Evolutionary conservation across 2,329 filamentous ascomycete genomes (phyloP), one percentile per base, ranked within the genome.

Genomic region (Ampelomyces quisqualis): DNA sequence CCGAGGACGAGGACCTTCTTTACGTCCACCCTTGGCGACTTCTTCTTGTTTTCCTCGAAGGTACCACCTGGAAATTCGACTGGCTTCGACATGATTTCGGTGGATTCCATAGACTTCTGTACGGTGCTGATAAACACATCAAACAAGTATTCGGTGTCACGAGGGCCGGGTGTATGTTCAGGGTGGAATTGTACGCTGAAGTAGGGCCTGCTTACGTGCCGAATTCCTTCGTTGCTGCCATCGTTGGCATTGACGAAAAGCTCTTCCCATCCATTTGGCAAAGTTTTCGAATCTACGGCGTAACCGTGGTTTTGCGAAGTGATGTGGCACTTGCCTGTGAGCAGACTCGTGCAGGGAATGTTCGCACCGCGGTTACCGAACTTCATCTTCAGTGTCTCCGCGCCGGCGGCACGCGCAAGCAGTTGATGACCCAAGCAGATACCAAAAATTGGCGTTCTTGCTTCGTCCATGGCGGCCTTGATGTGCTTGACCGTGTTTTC

Each of bases 121-220:
- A 97, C 88, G 14, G 90, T 86, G 71, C 85, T 75, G 65, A 98
- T 87, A 75, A 98, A 98, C 50, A 97, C 89, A 69, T 98, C 90
- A 53, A 98, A 98, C 18, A 98, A 78, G 65, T 88, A 96, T 69
- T 98, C 93, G 19, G 93, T 98, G 67, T 98, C 93, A 23, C 89
- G 82, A 36, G 93, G 93, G 43, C 93, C 93, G 2, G 93, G 93
- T 1, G 90, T 94, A 75, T 90, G 95, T 72, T 98, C 93, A 0
- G 93, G 93, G 65, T 98, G 93, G 74, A 98, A 98, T 68, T 98
- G 93, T n/a, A 97, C 93, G 76, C 90, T 96, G 78, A 98, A 98
- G 74, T 91, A 94, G 36, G 93, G 93, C 62, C 84, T 86, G 68
- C 76, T 80, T 34, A 80, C 74, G 69, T 97, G 90, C 70, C 90